Percentiles rank a stretch among this genome's conserved stretches.
Conservation (phyloP, 1,284 basidiomycete genomes). For the Leccinum angustisporum region DNA sequence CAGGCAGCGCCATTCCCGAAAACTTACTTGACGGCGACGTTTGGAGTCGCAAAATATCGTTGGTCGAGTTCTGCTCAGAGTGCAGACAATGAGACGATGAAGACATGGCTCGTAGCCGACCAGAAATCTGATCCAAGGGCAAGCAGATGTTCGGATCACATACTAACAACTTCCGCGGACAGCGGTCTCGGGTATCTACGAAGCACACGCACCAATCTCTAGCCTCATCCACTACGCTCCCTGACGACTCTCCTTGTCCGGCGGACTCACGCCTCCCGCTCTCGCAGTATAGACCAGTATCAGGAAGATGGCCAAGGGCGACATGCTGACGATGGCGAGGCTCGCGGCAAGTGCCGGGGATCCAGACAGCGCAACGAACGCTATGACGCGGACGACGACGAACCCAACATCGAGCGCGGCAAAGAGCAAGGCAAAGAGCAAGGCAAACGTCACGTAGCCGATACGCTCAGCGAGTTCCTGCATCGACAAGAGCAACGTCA, state of each 20-base stretch:
- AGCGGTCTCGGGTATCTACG: neutral
- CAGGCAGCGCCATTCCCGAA: neutral
- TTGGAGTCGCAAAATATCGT: neutral
- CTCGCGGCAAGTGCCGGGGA: constrained; percentile 16
- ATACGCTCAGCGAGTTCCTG: constrained; percentile 18
- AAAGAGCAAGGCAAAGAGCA: constrained; percentile 21
- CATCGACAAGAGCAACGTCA: neutral
- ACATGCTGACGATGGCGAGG: constrained; percentile 22
- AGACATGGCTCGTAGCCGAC: neutral
- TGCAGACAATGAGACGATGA: neutral
- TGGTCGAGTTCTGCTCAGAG: neutral
- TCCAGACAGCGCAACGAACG: constrained; percentile 15
- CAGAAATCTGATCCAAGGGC: neutral
- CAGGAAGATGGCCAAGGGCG: constrained; percentile 4
- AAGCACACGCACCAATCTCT: neutral
- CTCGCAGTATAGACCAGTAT: constrained; percentile 3
- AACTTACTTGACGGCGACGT: neutral
- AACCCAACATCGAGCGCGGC: constrained; percentile 23
- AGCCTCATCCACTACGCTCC: neutral
- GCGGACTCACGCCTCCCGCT: neutral
- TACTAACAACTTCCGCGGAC: neutral
- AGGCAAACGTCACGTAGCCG: constrained; percentile 11
- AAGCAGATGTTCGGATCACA: neutral
- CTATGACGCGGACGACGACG: constrained; percentile 18
- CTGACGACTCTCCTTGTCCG: constrained; percentile 8